phyloP scores from a whole-genome alignment of 371 early-diverging fungal species.

The Zopfochytrium polystomum region DNA sequence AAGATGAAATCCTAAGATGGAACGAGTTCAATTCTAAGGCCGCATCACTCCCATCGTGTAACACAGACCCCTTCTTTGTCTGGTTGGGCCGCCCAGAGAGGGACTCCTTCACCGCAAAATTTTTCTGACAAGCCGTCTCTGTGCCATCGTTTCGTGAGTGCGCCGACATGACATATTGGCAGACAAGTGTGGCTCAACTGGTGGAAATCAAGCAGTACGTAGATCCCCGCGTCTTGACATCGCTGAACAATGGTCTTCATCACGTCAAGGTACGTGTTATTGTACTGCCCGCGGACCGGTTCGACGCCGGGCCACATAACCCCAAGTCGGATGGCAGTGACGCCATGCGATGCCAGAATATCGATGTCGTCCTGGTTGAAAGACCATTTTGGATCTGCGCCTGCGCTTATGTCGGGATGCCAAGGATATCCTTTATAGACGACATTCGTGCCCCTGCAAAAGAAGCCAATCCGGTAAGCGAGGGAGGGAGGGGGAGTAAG shows the following conservation, averaged over 20 bases:
- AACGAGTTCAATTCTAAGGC: too few relatives aligned
- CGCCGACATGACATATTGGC: constrained; percentile 39
- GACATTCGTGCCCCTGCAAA: constrained; percentile 24
- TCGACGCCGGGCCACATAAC: constrained; percentile 63
- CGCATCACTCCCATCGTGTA: too few relatives aligned
- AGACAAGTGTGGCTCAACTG: constrained; percentile 45
- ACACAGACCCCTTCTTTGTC: too few relatives aligned
- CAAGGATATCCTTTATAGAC: constrained; percentile 23
- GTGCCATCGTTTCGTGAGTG: constrained; percentile 24
- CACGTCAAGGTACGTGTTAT: constrained; percentile 52
- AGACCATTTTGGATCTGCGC: too few relatives aligned
- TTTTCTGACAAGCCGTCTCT: constrained; percentile 11
- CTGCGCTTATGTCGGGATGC: constrained; percentile 15
- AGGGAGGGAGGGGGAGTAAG: too few relatives aligned
- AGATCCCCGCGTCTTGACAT: too few relatives aligned
- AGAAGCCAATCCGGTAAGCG: too few relatives aligned
- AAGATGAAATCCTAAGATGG: too few relatives aligned
- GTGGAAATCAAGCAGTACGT: too few relatives aligned
- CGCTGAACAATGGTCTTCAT: too few relatives aligned
- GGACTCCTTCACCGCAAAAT: constrained; percentile 56
- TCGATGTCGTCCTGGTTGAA: constrained; percentile 53
- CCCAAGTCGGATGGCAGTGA: too few relatives aligned
- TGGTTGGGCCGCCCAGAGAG: constrained; percentile 50
- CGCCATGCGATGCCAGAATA: constrained; percentile 41
- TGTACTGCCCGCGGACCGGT: constrained; percentile 54